phyloP scores from a whole-genome alignment of 2,329 filamentous ascomycete species.

The Piedraia hortae region DNA sequence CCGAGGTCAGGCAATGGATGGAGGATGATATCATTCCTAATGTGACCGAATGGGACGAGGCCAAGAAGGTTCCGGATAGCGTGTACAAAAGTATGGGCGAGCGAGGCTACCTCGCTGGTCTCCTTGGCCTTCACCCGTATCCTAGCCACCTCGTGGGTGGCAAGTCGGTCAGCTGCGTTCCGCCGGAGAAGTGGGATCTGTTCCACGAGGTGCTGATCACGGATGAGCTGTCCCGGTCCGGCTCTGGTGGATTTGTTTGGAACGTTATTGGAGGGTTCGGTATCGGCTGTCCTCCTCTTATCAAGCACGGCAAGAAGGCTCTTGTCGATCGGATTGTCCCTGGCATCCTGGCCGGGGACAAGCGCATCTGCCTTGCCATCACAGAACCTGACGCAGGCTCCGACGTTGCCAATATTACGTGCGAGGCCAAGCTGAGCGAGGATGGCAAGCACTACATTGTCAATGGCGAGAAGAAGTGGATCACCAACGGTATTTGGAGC shows the following conservation, averaged over 20 bases:
- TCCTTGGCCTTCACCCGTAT: conserved; percentile 53
- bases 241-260: conserved; percentile 86
- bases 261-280: conserved; percentile 90
- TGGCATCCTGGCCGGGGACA: conserved; percentile 68
- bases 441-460: conserved; percentile 99
- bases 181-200: conserved; percentile 78
- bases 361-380: conserved; percentile 91
- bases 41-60: conserved; percentile 92
- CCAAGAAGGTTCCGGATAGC: conserved; percentile 58
- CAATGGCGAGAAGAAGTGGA: conserved; percentile 99
- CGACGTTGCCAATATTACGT: conserved; percentile 84
- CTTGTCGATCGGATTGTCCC: conserved; percentile 72
- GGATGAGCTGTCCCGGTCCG: conserved; percentile 72
- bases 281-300: conserved; percentile 71
- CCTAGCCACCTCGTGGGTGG: conserved; percentile 41
- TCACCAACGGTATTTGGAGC: conserved; percentile 60
- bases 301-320: conserved; percentile 72
- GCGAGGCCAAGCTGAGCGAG: conserved; percentile 78
- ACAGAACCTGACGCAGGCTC: conserved; percentile 85
- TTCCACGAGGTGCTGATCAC: conserved; percentile 95
- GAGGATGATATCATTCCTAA: conserved; percentile 70
- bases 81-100: conserved; percentile 94
- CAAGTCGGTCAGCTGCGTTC: conserved; percentile 46
- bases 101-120: conserved; percentile 72
- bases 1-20: conserved; percentile 79